Evolutionary conservation across 495 filamentous ascomycete genomes (phyloP), one percentile per base, ranked within the genome.

Genomic region (Tuber brumale): DNA sequence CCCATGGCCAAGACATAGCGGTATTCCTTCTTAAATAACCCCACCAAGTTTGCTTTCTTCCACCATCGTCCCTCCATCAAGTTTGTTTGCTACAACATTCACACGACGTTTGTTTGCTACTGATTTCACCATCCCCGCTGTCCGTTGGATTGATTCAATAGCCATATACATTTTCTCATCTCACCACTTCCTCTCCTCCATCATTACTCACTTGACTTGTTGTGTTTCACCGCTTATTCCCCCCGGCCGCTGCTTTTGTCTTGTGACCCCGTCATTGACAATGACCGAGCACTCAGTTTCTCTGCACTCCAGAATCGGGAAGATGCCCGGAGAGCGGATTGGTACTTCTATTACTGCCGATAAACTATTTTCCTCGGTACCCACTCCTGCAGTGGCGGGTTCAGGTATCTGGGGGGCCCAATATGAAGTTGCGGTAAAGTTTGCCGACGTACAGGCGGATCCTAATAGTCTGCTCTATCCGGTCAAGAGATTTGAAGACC

Each of bases 391-490:
- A 27, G 76, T 48, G 37, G 78, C 76, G 44, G 70, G 44, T 48
- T 75, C 48, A 6, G 76, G 75, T 39, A 73, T 83, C 8, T 57
- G 79, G 10, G 75, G 83, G 42, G 76, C 71, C 21, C 76, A 71
- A 18, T 83, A 83, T 77, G 81, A 83, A 27, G 85, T 98, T 74
- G 91, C 97, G 78, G 93, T 98, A 78, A 95, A 96, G 86, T 88
- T 99, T 69, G 92, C 90, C 79, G 94, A 97, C 81, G 87, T 97
- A 71, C 95, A 97, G 84, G 88, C 89, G 14, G 93, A 98, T 82
- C 90, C 91, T 1, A 91, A 94, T 77, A 95, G 93, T 82, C 96
- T 95, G 3, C 88, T 99, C 31, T 95, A 88, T 85, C 98, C 95
- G 9, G 90, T 91, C 72, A 91, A 91, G 79, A 89, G 88, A 0